Evolutionary conservation across 78 protist genomes (phyloP), one percentile per base, ranked within the genome.

Genomic region (Chrysochromulina tobinii): DNA sequence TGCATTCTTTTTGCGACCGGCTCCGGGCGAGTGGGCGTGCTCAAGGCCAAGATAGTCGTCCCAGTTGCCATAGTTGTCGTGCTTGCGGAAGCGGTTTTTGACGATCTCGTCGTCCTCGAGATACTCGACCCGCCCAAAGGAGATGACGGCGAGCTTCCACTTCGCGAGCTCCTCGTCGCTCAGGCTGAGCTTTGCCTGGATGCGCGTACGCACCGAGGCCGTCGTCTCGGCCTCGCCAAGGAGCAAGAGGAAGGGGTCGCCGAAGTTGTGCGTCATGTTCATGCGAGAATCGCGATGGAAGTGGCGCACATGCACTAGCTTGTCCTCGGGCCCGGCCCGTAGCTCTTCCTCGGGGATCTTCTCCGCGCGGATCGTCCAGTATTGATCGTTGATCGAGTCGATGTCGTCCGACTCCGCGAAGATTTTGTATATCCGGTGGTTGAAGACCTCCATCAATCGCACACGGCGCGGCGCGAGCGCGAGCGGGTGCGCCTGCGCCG

Each of bases 341-440:
- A 54, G 48, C 64, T 79, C 87, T 0, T 79, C 87, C 12, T 9
- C 38, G 50, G 87, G 54, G 6, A 79, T 1, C 87, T 79, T 64
- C 87, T 79, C 87, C 14, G 87, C 87, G 87, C 87, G 87, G 38
- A 79, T 79, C 27, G 87, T 79, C 87, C 87, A 79, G 61, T 79
- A 79, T 48, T 79, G 87, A 51, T 79, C 87, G 87, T 79, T 79
- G 64, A 79, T 79, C 23, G 64, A 54, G 53, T 79, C 87, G 87
- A 79, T 54, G 51, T 21, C 58, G 11, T 79, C 87, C 27, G 15
- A 0, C 23, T 79, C 61, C 23, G 3, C 9, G 15, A 79, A 54
- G n/a, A 79, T 54, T 64, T 79, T 79, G 48, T 79, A 79, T 54
- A 79, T 79, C 64, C 87, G 6, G 64, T 53, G 64, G 18, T 25